These are phyloP conservation scores for Crepidotus variabilis DNA, from an alignment of 768 basidiomycete genomes.

Conservation along the genomic window DNA sequence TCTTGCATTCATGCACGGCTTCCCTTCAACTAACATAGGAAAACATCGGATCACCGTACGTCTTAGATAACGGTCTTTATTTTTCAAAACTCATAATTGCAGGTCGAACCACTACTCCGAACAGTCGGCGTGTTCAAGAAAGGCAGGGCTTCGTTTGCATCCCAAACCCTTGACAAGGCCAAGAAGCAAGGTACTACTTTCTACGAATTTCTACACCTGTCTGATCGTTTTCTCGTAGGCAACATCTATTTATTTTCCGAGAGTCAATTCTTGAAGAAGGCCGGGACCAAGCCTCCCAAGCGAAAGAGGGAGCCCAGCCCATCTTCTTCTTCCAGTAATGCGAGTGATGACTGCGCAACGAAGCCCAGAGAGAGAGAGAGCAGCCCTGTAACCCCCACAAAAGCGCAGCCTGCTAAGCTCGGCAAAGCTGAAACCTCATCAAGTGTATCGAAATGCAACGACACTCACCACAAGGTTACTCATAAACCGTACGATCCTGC, in stretches of 20 bases:
- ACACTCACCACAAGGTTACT: background rate
- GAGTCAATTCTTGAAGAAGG: slow-evolving; percentile 36
- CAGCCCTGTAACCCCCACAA: background rate
- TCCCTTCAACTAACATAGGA: slow-evolving; percentile 59
- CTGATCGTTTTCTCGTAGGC: background rate
- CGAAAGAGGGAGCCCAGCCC: background rate
- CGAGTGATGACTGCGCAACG: background rate
- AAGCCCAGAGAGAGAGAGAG: background rate
- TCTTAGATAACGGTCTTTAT: background rate
- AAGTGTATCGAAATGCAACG: background rate
- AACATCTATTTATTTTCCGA: slow-evolving; percentile 42
- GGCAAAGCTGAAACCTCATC: background rate
- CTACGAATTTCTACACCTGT: no score
- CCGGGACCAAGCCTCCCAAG: background rate
- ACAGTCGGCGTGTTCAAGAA: slow-evolving; percentile 58
- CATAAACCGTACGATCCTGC: slow-evolving; percentile 16
- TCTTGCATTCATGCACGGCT: slow-evolving; percentile 66
- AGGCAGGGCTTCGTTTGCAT: slow-evolving; percentile 56
- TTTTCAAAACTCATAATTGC: background rate
- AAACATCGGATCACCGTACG: slow-evolving; percentile 59
- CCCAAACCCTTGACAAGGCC: slow-evolving; percentile 19
- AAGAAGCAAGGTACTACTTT: slow-evolving; percentile 27
- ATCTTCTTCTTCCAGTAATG: slow-evolving; percentile 3
- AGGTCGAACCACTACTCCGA: slow-evolving; percentile 40
- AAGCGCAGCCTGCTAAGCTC: background rate